Percentiles rank a stretch among this genome's conserved stretches.
phyloP scores from a whole-genome alignment of 345 rosid species.

The Rhodomyrtus tomentosa region DNA sequence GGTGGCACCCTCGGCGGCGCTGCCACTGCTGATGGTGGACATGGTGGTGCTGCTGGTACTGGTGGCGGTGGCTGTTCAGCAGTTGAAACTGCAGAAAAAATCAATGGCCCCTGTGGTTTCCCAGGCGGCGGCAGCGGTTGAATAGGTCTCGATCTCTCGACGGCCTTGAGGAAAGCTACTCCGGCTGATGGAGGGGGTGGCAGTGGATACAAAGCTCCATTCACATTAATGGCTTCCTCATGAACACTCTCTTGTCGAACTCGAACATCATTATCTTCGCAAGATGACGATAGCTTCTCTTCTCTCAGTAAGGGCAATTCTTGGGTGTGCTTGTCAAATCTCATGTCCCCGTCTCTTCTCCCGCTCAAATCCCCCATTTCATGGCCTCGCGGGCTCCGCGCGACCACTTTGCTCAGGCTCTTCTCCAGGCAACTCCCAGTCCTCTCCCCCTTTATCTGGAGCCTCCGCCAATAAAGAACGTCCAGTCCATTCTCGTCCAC shows the following conservation, averaged over 20 bases:
- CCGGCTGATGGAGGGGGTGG: slow-evolving; percentile 13
- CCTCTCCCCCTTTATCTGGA: slow-evolving; percentile 19
- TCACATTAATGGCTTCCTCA: neutral
- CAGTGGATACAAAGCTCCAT: neutral
- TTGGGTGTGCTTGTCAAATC: slow-evolving; percentile 10
- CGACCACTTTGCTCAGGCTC: slow-evolving; percentile 8
- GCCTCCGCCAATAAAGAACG: slow-evolving; percentile 64
- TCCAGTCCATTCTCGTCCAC: slow-evolving; percentile 73
- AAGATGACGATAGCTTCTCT: neutral
- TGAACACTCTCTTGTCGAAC: slow-evolving; percentile 11
- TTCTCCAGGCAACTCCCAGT: neutral
- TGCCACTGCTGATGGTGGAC: neutral
- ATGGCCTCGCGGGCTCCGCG: slow-evolving; percentile 10
- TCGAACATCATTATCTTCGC: slow-evolving; percentile 22
- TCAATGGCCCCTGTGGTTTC: neutral
- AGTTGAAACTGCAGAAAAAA: slow-evolving; percentile 4
- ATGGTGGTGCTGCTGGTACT: neutral
- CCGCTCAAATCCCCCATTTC: slow-evolving; percentile 1
- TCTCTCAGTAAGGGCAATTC: slow-evolving; percentile 50
- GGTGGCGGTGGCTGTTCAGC: slow-evolving; percentile 13
- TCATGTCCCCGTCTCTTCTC: slow-evolving; percentile 3
- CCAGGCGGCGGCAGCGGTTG: slow-evolving; percentile 1
- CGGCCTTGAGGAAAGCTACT: neutral
- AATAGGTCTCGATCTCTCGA: neutral
- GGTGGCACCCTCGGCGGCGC: neutral